phyloP scores from a whole-genome alignment of 257 asterid genomes.

The Buddleja alternifolia region DNA sequence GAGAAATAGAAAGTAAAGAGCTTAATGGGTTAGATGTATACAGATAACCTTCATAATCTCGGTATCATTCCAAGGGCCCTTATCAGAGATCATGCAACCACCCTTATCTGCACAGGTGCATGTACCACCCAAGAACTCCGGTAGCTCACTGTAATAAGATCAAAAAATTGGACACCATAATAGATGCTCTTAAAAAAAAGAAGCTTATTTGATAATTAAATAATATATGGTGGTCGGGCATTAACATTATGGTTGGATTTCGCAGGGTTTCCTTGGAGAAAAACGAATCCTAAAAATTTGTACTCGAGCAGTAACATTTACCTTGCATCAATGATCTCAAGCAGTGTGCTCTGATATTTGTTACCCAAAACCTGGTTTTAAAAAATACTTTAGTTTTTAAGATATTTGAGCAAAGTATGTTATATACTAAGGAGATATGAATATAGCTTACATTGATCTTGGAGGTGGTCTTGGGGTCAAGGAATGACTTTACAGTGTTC shows the following conservation, averaged over 20 bases:
- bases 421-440: neutral
- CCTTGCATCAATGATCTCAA: constrained; percentile 92
- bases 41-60: constrained; percentile 81
- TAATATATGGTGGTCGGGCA: neutral
- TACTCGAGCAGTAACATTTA: constrained; percentile 22
- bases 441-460: constrained; percentile 72
- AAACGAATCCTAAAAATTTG: neutral
- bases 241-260: no score
- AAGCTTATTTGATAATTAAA: no score
- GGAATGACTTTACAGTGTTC: constrained; percentile 94
- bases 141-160: constrained; percentile 71
- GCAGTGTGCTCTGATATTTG: constrained; percentile 94
- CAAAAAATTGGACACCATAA: constrained; percentile 8
- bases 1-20: neutral
- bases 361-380: constrained; percentile 74
- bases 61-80: constrained; percentile 95
- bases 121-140: constrained; percentile 93
- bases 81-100: constrained; percentile 90
- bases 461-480: constrained; percentile 95
- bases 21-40: constrained; percentile 2
- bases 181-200: neutral
- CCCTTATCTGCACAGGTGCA: constrained; percentile 91
- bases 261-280: no score
- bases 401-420: neutral
- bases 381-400: constrained; percentile 10